Percentiles rank a stretch among this genome's conserved stretches.
These are phyloP conservation scores for Alternaria gansuensis DNA, from an alignment of 2,329 filamentous ascomycete genomes.

Conservation along the genomic window DNA sequence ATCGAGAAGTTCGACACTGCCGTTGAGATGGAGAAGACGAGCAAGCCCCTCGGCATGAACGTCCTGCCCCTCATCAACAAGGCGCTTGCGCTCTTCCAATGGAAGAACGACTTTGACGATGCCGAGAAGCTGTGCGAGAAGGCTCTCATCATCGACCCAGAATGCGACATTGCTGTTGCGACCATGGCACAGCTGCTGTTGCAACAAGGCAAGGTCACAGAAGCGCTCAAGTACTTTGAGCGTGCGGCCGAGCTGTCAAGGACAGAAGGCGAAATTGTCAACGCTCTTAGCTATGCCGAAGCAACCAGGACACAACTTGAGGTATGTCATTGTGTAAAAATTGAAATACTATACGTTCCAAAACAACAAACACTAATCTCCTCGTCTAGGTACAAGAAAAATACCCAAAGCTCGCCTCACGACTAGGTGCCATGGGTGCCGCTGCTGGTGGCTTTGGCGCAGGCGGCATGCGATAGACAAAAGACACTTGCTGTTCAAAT, in stretches of 20 bases:
- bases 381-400: conserved; percentile 59
- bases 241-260: conserved; percentile 91
- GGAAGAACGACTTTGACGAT: conserved; percentile 95
- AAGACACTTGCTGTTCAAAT: neutral
- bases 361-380: neutral
- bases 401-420: conserved; percentile 61
- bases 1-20: conserved; percentile 98
- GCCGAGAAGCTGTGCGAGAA: conserved; percentile 97
- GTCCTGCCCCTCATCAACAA: conserved; percentile 98
- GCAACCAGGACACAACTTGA: conserved; percentile 95
- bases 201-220: conserved; percentile 95
- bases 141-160: conserved; percentile 95
- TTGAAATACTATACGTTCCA: too few species aligned
- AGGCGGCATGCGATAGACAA: conserved; percentile 46
- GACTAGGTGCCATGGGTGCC: conserved; percentile 58
- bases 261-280: conserved; percentile 94
- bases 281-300: conserved; percentile 95
- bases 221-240: conserved; percentile 96
- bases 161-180: conserved; percentile 97
- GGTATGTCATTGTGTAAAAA: conserved; percentile 35
- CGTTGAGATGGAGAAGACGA: conserved; percentile 98
- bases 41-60: conserved; percentile 95
- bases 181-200: conserved; percentile 98
- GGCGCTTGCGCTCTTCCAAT: conserved; percentile 94
- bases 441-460: conserved; percentile 40